Conservation (phyloP, 352 stramenopile genomes). For the Pseudoperonospora humuli region DNA sequence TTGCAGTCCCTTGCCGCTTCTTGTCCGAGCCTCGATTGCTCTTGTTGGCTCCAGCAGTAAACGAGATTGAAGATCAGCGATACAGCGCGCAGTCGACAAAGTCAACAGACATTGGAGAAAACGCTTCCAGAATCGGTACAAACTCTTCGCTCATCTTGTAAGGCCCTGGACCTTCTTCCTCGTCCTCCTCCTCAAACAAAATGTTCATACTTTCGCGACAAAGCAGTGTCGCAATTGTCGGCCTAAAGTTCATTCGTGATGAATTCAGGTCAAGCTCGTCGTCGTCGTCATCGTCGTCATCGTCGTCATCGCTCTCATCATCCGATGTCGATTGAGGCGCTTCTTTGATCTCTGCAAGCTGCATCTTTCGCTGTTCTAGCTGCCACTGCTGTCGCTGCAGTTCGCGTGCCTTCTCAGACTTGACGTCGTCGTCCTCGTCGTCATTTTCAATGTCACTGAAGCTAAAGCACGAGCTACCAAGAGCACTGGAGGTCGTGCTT, state of each 20-base stretch:
- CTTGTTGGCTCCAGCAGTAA: no score
- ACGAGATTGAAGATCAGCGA: conserved; percentile 22
- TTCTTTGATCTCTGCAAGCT: conserved; percentile 24
- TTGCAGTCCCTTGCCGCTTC: no score
- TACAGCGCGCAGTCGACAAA: conserved; percentile 38
- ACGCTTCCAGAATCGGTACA: conserved; percentile 51
- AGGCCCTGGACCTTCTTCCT: conserved; percentile 23
- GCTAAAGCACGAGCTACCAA: conserved; percentile 15
- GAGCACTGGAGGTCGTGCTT: conserved; percentile 16
- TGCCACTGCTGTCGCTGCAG: conserved; percentile 30
- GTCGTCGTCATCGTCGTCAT: conserved; percentile 22
- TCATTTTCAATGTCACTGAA: conserved; percentile 25
- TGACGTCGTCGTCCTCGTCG: conserved; percentile 14
- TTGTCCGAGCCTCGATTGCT: no score
- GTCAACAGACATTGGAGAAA: conserved; percentile 27
- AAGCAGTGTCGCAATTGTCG: conserved; percentile 37
- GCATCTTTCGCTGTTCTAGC: conserved; percentile 27
- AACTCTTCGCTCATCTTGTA: conserved; percentile 37
- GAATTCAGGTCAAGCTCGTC: conserved; percentile 29
- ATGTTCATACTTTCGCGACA: conserved; percentile 46
- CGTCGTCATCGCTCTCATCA: conserved; percentile 26
- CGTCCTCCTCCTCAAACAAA: conserved; percentile 50
- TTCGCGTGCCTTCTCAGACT: conserved; percentile 21
- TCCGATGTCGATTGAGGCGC: conserved; percentile 20
- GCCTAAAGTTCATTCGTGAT: conserved; percentile 35